These are phyloP conservation scores for Fusarium proliferatum DNA, from an alignment of 2,329 filamentous ascomycete genomes.

Conservation along the genomic window DNA sequence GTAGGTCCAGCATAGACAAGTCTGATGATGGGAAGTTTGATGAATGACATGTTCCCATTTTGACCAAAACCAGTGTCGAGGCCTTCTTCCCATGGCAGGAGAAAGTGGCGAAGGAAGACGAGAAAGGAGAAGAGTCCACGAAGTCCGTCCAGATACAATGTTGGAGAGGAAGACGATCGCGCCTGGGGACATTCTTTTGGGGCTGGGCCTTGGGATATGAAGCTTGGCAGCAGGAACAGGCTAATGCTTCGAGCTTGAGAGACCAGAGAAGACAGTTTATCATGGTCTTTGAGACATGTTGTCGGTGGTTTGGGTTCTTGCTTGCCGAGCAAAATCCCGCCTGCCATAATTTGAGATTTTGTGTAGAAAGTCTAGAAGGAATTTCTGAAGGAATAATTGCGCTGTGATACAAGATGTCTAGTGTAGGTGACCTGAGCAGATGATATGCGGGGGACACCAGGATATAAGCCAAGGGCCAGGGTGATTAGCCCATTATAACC, in stretches of 20 bases:
- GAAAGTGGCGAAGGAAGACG: neutral
- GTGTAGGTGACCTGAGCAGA: too few relatives aligned
- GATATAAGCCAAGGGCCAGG: too few relatives aligned
- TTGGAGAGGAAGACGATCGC: fast-evolving
- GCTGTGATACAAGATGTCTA: too few relatives aligned
- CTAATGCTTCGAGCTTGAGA: too few relatives aligned
- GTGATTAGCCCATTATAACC: too few relatives aligned
- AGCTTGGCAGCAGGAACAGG: neutral
- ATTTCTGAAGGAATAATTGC: too few relatives aligned
- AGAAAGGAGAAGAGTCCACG: neutral
- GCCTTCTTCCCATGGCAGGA: neutral
- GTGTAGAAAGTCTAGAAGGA: too few relatives aligned
- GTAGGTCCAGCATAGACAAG: neutral
- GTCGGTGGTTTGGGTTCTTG: neutral
- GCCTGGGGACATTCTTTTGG: fast-evolving
- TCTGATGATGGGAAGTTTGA: neutral
- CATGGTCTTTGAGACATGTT: fast-evolving
- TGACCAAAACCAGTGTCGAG: neutral
- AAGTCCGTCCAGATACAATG: neutral
- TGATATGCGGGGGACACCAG: too few relatives aligned
- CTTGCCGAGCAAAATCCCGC: neutral
- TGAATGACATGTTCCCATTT: neutral
- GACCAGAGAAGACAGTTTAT: too few relatives aligned
- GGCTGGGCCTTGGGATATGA: neutral
- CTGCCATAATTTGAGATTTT: neutral